Evolutionary conservation across 495 filamentous ascomycete species (phyloP).

Genomic region (Aspergillus carlsbadensis): DNA sequence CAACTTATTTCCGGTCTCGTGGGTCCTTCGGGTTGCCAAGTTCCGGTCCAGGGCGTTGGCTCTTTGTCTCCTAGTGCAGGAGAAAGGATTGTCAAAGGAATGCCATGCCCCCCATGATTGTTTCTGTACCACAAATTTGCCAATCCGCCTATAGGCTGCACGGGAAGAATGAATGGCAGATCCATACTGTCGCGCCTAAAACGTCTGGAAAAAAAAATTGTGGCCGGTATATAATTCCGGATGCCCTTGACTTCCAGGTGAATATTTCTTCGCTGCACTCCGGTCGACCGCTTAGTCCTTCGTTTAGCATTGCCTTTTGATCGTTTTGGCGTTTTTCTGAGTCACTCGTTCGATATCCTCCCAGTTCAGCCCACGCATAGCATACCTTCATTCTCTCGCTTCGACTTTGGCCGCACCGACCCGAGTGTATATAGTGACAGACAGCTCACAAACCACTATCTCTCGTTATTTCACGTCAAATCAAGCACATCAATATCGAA

Average conservation of each 20-base stretch:
- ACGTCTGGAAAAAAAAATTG: background rate
- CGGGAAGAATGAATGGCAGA: background rate
- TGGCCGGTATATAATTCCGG: slow-evolving; percentile 13
- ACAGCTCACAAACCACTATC: background rate
- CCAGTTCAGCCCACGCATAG: slow-evolving; percentile 11
- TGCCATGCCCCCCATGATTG: slow-evolving; percentile 18
- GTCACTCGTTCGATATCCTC: slow-evolving; percentile 27
- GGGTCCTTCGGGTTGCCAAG: background rate
- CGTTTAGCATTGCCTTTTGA: slow-evolving; percentile 22
- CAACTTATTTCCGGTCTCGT: background rate
- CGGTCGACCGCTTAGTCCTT: slow-evolving; percentile 21
- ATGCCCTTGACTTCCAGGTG: background rate
- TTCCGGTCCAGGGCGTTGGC: background rate
- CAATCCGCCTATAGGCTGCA: slow-evolving; percentile 16
- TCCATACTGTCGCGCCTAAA: background rate
- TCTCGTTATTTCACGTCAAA: background rate
- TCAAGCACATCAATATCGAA: background rate
- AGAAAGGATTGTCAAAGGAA: slow-evolving; percentile 15
- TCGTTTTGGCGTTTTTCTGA: slow-evolving; percentile 26
- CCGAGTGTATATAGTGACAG: slow-evolving; percentile 14
- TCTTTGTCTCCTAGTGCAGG: slow-evolving; percentile 4
- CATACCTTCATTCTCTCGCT: slow-evolving; percentile 11
- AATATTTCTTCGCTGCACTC: slow-evolving; percentile 11
- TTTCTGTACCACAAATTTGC: slow-evolving; percentile 19
- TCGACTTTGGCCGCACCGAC: slow-evolving; percentile 14